These are phyloP conservation scores for Astragalus membranaceus DNA, from an alignment of 306 rosid species.

Conservation along the genomic window DNA sequence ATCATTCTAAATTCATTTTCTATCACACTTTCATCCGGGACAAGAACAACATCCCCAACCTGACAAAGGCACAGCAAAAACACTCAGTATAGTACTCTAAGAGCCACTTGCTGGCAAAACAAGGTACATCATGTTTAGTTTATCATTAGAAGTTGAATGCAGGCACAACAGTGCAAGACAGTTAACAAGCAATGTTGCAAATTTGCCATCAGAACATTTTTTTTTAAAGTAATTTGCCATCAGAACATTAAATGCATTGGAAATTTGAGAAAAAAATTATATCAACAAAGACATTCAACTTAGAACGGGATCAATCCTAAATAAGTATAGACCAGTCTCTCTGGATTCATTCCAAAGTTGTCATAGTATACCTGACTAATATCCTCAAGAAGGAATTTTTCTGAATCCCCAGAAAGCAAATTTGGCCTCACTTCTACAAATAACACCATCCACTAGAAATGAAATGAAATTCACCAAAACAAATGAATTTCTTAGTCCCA, in stretches of 20 bases:
- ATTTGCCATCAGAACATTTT: conserved; percentile 1
- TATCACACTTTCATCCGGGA: conserved; percentile 68
- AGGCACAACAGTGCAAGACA: background rate
- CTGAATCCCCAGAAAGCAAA: conserved; percentile 90
- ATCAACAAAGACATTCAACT: background rate
- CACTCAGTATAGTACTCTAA: background rate
- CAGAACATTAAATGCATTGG: background rate
- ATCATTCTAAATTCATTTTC: conserved; percentile 61
- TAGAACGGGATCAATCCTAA: background rate
- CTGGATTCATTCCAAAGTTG: background rate
- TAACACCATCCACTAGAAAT: conserved; percentile 74
- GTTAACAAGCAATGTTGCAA: background rate
- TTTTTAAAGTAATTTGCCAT: conserved; percentile 2
- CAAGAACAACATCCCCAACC: conserved; percentile 97
- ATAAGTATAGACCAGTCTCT: background rate
- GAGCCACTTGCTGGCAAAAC: background rate
- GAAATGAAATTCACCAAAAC: conserved; percentile 17
- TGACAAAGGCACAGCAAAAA: conserved; percentile 30
- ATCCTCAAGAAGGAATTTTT: conserved; percentile 77
- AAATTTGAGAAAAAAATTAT: background rate
- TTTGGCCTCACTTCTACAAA: conserved; percentile 75
- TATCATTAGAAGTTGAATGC: background rate
- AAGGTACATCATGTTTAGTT: background rate
- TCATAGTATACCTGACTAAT: conserved; percentile 63
- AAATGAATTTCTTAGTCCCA: background rate